These are phyloP conservation scores for Cicer arietinum DNA, from an alignment of 306 rosid genomes.

Conservation along the genomic window DNA sequence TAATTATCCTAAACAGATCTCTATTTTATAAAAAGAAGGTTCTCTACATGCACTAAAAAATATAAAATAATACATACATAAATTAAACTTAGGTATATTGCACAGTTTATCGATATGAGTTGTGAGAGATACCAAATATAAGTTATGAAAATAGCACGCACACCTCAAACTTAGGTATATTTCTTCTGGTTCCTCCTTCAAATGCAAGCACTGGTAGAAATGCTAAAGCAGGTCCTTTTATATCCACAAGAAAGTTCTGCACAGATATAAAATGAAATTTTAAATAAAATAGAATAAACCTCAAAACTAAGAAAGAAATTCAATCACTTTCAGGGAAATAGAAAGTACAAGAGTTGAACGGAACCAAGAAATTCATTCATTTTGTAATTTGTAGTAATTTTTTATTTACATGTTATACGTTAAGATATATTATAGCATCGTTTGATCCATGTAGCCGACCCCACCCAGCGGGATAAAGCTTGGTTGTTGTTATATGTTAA, in stretches of 20 bases:
- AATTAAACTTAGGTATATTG: neutral
- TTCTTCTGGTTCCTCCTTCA: constrained; percentile 74
- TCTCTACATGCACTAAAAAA: constrained; percentile 20
- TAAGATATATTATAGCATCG: neutral
- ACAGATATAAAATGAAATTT: constrained; percentile 27
- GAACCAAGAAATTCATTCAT: constrained; percentile 1
- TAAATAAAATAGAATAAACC: constrained; percentile 17
- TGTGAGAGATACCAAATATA: constrained; percentile 7
- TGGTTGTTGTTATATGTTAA: no score
- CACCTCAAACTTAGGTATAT: no score
- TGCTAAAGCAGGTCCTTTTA: constrained; percentile 86
- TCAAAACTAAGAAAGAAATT: constrained; percentile 10
- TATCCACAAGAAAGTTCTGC: constrained; percentile 93
- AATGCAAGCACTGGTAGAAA: constrained; percentile 94
- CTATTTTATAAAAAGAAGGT: neutral
- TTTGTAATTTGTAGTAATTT: neutral
- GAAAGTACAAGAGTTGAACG: constrained; percentile 7
- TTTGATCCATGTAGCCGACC: no score
- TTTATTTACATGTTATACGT: constrained; percentile 24
- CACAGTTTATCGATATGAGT: neutral
- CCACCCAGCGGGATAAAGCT: no score
- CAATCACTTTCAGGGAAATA: neutral
- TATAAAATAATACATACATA: neutral
- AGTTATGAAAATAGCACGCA: neutral
- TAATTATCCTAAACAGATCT: constrained; percentile 7